Base-by-base conservation (phyloP, 179 eudicot species). In the Heliamphora pulchella region DNA sequence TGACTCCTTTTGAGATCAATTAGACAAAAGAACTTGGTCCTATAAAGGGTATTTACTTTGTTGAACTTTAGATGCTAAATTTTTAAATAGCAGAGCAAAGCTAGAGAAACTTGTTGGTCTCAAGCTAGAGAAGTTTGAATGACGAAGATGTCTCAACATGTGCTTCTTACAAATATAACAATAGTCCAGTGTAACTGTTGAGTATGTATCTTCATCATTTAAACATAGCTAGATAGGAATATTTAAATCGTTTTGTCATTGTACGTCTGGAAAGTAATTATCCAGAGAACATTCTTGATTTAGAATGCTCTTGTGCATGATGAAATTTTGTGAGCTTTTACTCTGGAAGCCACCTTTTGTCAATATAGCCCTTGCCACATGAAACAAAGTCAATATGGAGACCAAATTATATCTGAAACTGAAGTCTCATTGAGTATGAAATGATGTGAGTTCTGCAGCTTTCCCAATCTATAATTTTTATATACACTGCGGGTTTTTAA, bases 371-470 rank as follows among this genome's bases (percentile, higher is more conserved):
- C 50, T 71, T 71, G 41, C 39, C 14, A 3, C 51, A 4, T 44
- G 9, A 44, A 69, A 20, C 46, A 1, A 44, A n/a, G 70, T 65
- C 70, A 65, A 11, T 71, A 20, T 72, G 61, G 8, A 41, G 9
- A 48, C 18, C 58, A 18, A 1, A 20, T 14, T 71, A 7, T 48
- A 53, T 3, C 57, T 71, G 10, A 74, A 53, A 57, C 13, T 15
- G 65, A 14, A 55, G 66, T 55, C 78, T 75, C 65, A 46, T 46
- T 57, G 68, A 62, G 79, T 31, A 18, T 10, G 6, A 31, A 55
- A 57, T 75, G 41, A 15, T 54, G 4, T 55, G 48, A 58, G 41
- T 39, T 15, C 51, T 78, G 39, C 46, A 41, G 53, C 31, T 31
- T 31, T 31, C 31, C 31, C 31, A 31, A 31, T 31, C 31, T 31